phyloP scores from a whole-genome alignment of 257 asterid species.

The Linderniella brevidens region DNA sequence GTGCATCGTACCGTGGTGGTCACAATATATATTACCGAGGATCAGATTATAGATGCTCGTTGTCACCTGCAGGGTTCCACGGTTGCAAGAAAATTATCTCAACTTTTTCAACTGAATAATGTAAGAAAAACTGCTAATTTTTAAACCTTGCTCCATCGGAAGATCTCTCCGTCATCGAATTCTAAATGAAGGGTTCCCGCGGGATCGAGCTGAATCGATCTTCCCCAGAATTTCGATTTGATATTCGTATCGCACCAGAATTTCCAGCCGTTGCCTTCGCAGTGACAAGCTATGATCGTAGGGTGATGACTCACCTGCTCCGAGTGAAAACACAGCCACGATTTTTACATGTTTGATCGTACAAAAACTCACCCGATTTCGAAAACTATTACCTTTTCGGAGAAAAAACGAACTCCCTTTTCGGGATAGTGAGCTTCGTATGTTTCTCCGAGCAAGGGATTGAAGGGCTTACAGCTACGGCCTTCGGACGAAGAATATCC shows the following conservation, averaged over 20 bases:
- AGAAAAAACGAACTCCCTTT: constrained; percentile 69
- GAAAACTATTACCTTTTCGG: constrained; percentile 50
- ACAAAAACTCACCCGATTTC: neutral
- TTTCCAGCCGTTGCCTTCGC: constrained; percentile 96
- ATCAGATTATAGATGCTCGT: constrained; percentile 80
- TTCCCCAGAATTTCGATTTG: constrained; percentile 91
- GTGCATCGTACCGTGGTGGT: constrained; percentile 82
- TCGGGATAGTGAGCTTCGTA: constrained; percentile 95
- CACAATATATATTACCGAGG: constrained; percentile 83
- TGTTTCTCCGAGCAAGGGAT: constrained; percentile 92
- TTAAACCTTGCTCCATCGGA: constrained; percentile 86
- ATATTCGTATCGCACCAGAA: constrained; percentile 89
- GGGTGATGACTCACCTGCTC: constrained; percentile 99
- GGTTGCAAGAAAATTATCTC: too few relatives aligned
- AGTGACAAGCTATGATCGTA: constrained; percentile 89
- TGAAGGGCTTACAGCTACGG: constrained; percentile 86
- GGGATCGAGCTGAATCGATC: constrained; percentile 92
- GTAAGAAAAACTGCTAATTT: too few relatives aligned
- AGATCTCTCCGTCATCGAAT: constrained; percentile 88
- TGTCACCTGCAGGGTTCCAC: constrained; percentile 39
- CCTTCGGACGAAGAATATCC: constrained; percentile 96
- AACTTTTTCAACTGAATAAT: too few relatives aligned
- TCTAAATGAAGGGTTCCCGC: constrained; percentile 68
- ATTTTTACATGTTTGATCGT: too few relatives aligned
- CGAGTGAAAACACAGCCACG: too few relatives aligned